Base-by-base conservation (phyloP, 495 filamentous ascomycete genomes). In the Neurospora sp. region DNA sequence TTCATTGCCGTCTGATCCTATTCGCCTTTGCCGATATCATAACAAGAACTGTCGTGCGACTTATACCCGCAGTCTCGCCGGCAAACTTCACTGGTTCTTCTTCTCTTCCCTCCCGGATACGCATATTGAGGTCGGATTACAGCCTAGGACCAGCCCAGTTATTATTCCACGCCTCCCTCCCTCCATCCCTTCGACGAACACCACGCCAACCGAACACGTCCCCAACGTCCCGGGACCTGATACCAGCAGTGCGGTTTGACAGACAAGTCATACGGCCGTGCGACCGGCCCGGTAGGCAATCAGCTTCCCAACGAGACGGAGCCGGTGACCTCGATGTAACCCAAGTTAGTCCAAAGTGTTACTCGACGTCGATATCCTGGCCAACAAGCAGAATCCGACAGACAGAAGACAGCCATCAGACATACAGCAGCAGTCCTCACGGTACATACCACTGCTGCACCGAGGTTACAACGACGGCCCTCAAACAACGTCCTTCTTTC, bases 241-340 rank as follows among this genome's bases (percentile, higher is more conserved):
- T 61, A 61, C 75, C 75, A 71, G 75, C 73, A 37, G 73, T 68
- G 61, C 70, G 73, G 75, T 74, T 76, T 75, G 73, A 75, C 75
- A 73, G 61, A 75, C 73, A 70, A 22, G 22, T 61, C 53, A 61
- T 61, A 61, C 53, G 53, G 53, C 53, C 53, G 53, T 61, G 53
- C 27, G 53, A 61, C 53, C 53, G 27, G 53, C 53, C 53, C 53
- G 27, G 53, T 61, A 61, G 53, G 53, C 53, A 61, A 61, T 61
- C 53, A 61, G 53, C 22, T 61, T 61, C 53, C 53, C 53, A 61
- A 61, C 53, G 53, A 61, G 53, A 61, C 53, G 53, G 53, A 61
- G 53, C 53, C 53, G 27, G 53, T 61, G 53, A 61, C 53, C 12
- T 61, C 53, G 53, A 27, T 61, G 53, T 61, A 18, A 61, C 53